Evolutionary conservation across 306 rosid genomes (phyloP).

Genomic region (Phaseolus lunatus): DNA sequence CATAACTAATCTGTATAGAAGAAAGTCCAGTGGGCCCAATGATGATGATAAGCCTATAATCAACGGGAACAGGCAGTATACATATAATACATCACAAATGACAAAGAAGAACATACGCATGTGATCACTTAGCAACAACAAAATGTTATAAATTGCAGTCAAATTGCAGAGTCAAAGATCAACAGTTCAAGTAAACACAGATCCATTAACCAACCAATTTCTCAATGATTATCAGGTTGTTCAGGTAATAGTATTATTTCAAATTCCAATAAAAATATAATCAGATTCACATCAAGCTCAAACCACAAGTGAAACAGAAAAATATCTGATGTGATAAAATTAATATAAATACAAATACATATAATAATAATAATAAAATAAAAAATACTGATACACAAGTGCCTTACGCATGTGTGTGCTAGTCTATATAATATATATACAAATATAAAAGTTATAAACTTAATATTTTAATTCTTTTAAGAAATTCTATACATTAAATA

Average conservation of each 20-base stretch:
- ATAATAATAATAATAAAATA: too few species aligned
- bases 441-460: too few species aligned
- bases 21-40: too few species aligned
- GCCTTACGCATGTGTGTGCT: too few species aligned
- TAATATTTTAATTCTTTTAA: too few species aligned
- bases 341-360: too few species aligned
- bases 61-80: slow-evolving; percentile 21
- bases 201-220: slow-evolving; percentile 13
- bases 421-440: too few species aligned
- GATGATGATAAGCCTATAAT: neutral
- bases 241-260: slow-evolving; percentile 14
- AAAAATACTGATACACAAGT: too few species aligned
- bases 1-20: too few species aligned
- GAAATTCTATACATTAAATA: too few species aligned
- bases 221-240: neutral
- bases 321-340: neutral
- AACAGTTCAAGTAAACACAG: neutral
- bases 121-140: slow-evolving; percentile 32
- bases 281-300: slow-evolving; percentile 17
- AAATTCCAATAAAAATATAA: slow-evolving; percentile 32
- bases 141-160: slow-evolving; percentile 21
- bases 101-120: neutral
- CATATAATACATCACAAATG: slow-evolving; percentile 7
- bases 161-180: slow-evolving; percentile 15
- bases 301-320: slow-evolving; percentile 14